Evolutionary conservation across 2,329 filamentous ascomycete genomes (phyloP).

Genomic region (Fusarium dlaminii): DNA sequence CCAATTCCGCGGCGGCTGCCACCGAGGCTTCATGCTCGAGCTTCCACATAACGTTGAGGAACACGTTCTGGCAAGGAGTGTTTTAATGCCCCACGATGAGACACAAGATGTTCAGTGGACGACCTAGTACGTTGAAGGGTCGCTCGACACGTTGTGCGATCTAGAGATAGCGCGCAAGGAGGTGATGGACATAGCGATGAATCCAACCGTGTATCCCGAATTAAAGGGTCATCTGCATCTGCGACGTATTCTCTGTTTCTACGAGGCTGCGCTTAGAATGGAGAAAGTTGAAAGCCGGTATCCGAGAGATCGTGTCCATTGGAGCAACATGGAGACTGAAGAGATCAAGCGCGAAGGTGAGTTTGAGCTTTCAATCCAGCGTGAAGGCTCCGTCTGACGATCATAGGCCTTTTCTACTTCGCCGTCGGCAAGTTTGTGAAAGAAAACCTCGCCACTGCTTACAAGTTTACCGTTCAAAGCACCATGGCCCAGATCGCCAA

Average conservation of each 20-base stretch:
- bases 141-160: neutral
- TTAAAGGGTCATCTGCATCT: neutral
- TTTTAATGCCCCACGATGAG: neutral
- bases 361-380: neutral
- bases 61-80: neutral
- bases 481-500: neutral
- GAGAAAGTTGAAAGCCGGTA: neutral
- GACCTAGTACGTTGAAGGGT: no score
- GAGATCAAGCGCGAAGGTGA: neutral
- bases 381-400: neutral
- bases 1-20: neutral
- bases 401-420: neutral
- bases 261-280: neutral
- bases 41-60: neutral
- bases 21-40: neutral
- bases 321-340: neutral
- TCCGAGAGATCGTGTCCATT: neutral
- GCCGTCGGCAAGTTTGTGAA: neutral
- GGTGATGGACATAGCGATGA: neutral
- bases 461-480: neutral
- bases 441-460: neutral
- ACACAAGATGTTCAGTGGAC: neutral
- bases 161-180: neutral
- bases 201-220: neutral
- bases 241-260: neutral